Conservation (phyloP, 805 yeast species). For the Sugiyamaella mastotermitis region DNA sequence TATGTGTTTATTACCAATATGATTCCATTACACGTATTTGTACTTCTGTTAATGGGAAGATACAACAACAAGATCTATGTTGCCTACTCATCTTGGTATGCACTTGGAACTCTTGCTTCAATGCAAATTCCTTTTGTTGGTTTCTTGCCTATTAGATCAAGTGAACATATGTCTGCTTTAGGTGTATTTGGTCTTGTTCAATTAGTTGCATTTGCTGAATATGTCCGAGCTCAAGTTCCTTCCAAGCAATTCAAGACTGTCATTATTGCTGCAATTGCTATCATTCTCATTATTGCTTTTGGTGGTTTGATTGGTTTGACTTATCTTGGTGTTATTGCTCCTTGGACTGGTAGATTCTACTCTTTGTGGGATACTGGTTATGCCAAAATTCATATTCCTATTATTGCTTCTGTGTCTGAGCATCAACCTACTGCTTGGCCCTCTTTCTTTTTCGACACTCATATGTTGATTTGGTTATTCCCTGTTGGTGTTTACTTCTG, state of each 20-base stretch:
- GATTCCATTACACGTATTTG: slow-evolving; percentile 92
- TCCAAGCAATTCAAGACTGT: slow-evolving; percentile 57
- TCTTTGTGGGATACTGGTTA: slow-evolving; percentile 97
- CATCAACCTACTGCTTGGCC: slow-evolving; percentile 99
- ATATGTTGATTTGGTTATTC: slow-evolving; percentile 92
- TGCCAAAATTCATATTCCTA: slow-evolving; percentile 97
- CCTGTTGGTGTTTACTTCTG: slow-evolving; percentile 94
- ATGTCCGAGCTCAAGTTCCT: slow-evolving; percentile 67
- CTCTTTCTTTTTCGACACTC: slow-evolving; percentile 90
- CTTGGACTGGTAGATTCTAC: slow-evolving; percentile 99
- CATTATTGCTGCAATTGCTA: slow-evolving; percentile 45
- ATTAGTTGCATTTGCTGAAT: slow-evolving; percentile 79
- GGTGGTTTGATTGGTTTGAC: slow-evolving; percentile 74
- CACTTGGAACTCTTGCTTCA: slow-evolving; percentile 93
- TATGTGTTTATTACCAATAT: slow-evolving; percentile 97
- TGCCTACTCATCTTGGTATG: slow-evolving; percentile 94
- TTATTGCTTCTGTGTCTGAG: slow-evolving; percentile 97
- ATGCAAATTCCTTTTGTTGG: slow-evolving; percentile 99
- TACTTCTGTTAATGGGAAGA: slow-evolving; percentile 88
- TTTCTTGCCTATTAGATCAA: slow-evolving; percentile 90
- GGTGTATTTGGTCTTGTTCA: slow-evolving; percentile 96
- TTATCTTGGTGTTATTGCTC: slow-evolving; percentile 89
- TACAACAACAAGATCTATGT: slow-evolving; percentile 77
- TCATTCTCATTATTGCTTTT: slow-evolving; percentile 58
- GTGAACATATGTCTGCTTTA: slow-evolving; percentile 97